Evolutionary conservation across 1,139 yeast species (phyloP).

Genomic region (Geotrichum aggregatum): DNA sequence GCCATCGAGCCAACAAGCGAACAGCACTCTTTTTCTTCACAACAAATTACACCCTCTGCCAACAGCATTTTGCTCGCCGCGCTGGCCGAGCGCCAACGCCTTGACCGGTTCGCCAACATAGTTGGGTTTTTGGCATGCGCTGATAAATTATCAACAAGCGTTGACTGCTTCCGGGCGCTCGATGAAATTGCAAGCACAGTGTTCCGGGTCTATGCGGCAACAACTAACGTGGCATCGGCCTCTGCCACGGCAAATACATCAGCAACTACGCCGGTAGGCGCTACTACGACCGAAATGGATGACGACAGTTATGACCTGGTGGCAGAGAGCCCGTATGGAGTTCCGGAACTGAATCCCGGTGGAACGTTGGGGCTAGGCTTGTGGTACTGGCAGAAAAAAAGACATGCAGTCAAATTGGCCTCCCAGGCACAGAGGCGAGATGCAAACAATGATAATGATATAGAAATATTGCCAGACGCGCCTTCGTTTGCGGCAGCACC

Average conservation of each 20-base stretch:
- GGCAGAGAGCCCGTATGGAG: slow-evolving; percentile 29
- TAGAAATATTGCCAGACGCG: too few species aligned
- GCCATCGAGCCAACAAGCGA: slow-evolving; percentile 28
- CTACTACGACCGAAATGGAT: background rate
- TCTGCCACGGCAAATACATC: background rate
- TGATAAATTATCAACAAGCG: slow-evolving; percentile 34
- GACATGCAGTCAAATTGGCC: slow-evolving; percentile 7
- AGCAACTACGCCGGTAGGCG: background rate
- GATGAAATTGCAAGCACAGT: slow-evolving; percentile 36
- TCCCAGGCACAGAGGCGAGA: too few species aligned
- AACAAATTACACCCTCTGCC: slow-evolving; percentile 28
- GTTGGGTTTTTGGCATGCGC: slow-evolving; percentile 34
- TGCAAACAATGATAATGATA: too few species aligned
- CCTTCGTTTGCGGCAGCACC: too few species aligned
- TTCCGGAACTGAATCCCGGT: slow-evolving; percentile 33
- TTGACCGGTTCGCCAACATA: slow-evolving; percentile 34
- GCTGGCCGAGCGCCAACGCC: slow-evolving; percentile 31
- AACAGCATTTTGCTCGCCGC: slow-evolving; percentile 30
- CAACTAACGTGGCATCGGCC: too few species aligned
- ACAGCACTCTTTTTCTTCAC: slow-evolving; percentile 31
- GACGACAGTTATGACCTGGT: slow-evolving; percentile 1
- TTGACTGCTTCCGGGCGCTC: slow-evolving; percentile 37
- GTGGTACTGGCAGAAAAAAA: slow-evolving; percentile 31
- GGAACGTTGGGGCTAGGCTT: slow-evolving; percentile 35
- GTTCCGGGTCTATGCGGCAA: slow-evolving; percentile 25